Percentiles rank a stretch among this genome's conserved stretches.
Conservation (phyloP, 257 asterid species). For the Leptodermis oblonga region DNA sequence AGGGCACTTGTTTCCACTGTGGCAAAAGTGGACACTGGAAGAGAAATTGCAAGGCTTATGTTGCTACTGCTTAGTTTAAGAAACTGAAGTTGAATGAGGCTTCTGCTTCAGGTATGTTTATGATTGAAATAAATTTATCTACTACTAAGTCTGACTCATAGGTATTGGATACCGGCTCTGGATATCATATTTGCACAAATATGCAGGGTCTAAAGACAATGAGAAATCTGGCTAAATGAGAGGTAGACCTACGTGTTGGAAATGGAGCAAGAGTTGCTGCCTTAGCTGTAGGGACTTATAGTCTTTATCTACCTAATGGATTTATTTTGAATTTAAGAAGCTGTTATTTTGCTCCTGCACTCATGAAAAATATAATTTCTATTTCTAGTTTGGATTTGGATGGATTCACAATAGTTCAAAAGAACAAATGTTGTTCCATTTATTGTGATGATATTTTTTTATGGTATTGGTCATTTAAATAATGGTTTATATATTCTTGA, state of each 20-base stretch:
- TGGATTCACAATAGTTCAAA: no score
- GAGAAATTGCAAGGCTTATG: no score
- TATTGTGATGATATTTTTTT: no score
- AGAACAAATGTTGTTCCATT: no score
- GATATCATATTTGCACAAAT: neutral
- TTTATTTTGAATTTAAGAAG: neutral
- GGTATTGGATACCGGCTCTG: constrained; percentile 3
- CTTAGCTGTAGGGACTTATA: constrained; percentile 2
- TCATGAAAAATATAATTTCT: neutral
- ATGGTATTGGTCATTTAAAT: no score
- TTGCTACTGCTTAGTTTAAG: no score
- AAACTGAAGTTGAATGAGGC: neutral
- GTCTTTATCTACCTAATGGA: neutral
- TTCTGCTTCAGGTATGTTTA: neutral
- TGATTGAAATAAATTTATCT: neutral
- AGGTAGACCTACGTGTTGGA: neutral
- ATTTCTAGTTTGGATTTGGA: neutral
- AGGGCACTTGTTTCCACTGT: no score
- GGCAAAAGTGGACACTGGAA: no score
- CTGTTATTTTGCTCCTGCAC: neutral
- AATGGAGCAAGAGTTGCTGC: neutral
- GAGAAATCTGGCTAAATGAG: neutral
- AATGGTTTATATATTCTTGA: neutral
- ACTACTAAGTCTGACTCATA: neutral
- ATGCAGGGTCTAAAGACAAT: neutral